Conservation (phyloP, 345 rosid species). For the Euphorbia peplus region DNA sequence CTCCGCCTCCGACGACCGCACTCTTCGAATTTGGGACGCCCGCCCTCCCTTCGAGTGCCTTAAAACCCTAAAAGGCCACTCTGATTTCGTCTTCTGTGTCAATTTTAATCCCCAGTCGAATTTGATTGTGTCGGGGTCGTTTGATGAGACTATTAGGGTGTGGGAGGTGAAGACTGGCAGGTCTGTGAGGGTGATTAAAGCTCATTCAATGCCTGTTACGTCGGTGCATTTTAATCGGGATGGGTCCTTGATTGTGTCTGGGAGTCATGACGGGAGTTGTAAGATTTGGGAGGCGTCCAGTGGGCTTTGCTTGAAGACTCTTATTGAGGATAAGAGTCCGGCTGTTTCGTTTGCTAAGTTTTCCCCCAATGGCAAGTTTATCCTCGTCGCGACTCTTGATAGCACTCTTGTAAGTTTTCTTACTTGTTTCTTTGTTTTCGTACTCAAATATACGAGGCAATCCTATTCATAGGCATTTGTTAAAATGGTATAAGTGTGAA, state of each 20-base stretch:
- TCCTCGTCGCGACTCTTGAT: conserved; percentile 85
- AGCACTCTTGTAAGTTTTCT: conserved; percentile 72
- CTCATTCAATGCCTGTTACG: conserved; percentile 79
- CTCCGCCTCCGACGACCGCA: conserved; percentile 87
- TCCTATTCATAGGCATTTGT: no score
- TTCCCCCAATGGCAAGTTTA: conserved; percentile 89
- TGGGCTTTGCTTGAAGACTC: conserved; percentile 73
- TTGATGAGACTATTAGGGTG: conserved; percentile 79
- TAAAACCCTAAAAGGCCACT: conserved; percentile 75
- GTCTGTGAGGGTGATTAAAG: conserved; percentile 55
- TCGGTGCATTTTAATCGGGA: conserved; percentile 85
- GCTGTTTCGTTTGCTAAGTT: conserved; percentile 88
- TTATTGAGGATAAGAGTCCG: conserved; percentile 66
- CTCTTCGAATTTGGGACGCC: conserved; percentile 96
- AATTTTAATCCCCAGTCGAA: conserved; percentile 88
- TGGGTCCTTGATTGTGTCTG: conserved; percentile 90
- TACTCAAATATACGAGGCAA: no score
- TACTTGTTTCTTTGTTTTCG: neutral
- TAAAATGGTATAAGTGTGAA: no score
- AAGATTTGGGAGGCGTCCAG: conserved; percentile 87
- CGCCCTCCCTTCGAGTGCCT: conserved; percentile 81
- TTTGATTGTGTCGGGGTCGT: conserved; percentile 77
- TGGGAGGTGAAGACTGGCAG: conserved; percentile 96
- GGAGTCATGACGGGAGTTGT: conserved; percentile 84
- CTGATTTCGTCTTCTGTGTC: conserved; percentile 78